Conservation (phyloP, 2,329 filamentous ascomycete genomes). For the Tolypocladium tundrense region DNA sequence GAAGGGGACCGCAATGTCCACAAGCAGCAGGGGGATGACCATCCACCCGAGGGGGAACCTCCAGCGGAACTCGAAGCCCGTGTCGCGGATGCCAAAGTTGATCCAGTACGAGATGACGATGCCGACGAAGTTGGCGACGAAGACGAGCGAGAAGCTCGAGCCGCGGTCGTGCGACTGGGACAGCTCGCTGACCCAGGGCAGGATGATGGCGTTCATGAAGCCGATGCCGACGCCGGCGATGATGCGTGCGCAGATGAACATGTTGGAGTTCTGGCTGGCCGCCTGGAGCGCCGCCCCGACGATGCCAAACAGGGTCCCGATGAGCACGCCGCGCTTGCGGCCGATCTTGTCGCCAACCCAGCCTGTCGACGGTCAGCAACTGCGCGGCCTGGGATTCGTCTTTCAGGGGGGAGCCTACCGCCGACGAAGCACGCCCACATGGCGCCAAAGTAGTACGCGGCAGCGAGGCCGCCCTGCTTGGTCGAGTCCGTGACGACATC, state of each 20-base stretch:
- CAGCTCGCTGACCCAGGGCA: conserved; percentile 36
- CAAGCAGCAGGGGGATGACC: conserved; percentile 28
- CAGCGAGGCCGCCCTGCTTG: conserved; percentile 40
- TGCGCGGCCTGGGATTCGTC: background rate
- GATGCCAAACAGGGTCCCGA: conserved; percentile 35
- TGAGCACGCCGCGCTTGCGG: conserved; percentile 33
- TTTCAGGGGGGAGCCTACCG: conserved; percentile 9
- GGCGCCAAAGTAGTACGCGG: conserved; percentile 41
- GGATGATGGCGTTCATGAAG: conserved; percentile 37
- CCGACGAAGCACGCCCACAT: conserved; percentile 40
- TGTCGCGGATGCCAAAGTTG: conserved; percentile 22
- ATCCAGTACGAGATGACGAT: conserved; percentile 32
- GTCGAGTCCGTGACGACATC: conserved; percentile 35
- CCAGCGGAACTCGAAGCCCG: conserved; percentile 22
- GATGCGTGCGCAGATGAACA: conserved; percentile 38
- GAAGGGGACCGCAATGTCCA: conserved; percentile 26
- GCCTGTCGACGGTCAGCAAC: conserved; percentile 7
- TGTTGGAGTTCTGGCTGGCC: conserved; percentile 30
- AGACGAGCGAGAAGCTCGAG: conserved; percentile 35
- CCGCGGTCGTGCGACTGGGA: conserved; percentile 35
- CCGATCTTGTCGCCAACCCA: conserved; percentile 42
- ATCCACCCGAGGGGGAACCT: conserved; percentile 28
- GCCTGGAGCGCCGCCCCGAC: conserved; percentile 38
- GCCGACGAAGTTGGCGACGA: conserved; percentile 42
- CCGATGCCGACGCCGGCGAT: conserved; percentile 43